Conservation (phyloP, 805 yeast genomes). For the Kodamaea jinghongensis region DNA sequence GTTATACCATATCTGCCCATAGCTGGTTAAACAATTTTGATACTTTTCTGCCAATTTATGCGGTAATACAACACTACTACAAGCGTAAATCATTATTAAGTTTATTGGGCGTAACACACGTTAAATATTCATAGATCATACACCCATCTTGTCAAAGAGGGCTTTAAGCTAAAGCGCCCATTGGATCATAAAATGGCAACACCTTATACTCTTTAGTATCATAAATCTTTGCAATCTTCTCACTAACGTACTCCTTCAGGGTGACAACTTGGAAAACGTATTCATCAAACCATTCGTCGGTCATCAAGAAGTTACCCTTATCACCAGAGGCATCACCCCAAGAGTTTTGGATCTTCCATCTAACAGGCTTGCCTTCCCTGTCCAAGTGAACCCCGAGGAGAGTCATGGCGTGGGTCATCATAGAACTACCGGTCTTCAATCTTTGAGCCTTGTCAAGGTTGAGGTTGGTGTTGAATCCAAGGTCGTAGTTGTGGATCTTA, state of each 20-base stretch:
- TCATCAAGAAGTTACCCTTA: slow-evolving; percentile 42
- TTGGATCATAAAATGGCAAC: slow-evolving; percentile 42
- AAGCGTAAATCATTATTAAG: too few species aligned
- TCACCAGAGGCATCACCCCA: slow-evolving; percentile 44
- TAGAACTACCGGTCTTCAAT: slow-evolving; percentile 64
- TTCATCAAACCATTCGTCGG: slow-evolving; percentile 44
- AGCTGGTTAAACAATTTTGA: too few species aligned
- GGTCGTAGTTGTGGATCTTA: slow-evolving; percentile 62
- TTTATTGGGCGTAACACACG: background rate
- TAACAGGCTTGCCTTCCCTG: slow-evolving; percentile 38
- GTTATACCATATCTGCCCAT: too few species aligned
- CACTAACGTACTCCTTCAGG: slow-evolving; percentile 34
- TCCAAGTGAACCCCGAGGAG: slow-evolving; percentile 79
- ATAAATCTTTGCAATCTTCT: slow-evolving; percentile 35
- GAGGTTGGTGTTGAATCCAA: slow-evolving; percentile 52
- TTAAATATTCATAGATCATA: background rate
- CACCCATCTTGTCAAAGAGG: background rate
- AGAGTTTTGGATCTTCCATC: slow-evolving; percentile 46
- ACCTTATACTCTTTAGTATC: slow-evolving; percentile 29
- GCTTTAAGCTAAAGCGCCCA: slow-evolving; percentile 41
- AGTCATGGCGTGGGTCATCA: slow-evolving; percentile 91
- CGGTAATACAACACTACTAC: too few species aligned
- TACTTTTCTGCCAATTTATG: too few species aligned
- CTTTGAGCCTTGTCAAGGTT: slow-evolving; percentile 63
- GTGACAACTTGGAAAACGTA: slow-evolving; percentile 43